Evolutionary conservation across 1,284 basidiomycete species (phyloP), one percentile per base, ranked within the genome.

Genomic region (Vanrija humicola): DNA sequence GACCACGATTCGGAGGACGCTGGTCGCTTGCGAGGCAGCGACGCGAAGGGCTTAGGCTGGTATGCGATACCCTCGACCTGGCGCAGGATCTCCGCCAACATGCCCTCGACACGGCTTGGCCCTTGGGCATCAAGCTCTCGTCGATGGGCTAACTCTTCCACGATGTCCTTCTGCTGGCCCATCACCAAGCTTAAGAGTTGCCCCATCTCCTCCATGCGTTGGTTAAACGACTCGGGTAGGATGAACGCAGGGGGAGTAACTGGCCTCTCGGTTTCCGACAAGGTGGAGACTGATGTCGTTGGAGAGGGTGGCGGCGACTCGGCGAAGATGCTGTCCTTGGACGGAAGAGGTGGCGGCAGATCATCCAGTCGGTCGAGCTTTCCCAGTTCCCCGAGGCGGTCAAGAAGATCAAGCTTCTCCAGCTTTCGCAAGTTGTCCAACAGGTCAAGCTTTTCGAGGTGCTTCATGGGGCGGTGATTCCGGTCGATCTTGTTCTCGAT

Each of bases 401-500:
- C 45, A 25, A 48, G 6, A 26, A 18, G 40, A 21, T 46, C 34
- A 8, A 55, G 38, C 19, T 34, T 25, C 26, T 50, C 52, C 7
- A 50, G 54, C 45, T 47, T 43, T 34, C 42, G 34, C 23, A 55
- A 16, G 8, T 34, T 6, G 21, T 19, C 23, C 14, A 29, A 28
- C 14, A 34, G 18, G n/a, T 42, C n/a, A n/a, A 18, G 39, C 49
- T 54, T 51, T 16, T 48, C 42, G 12, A 58, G 29, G 34, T 14
- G 9, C 38, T 50, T 51, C 16, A 48, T 43, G 4, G 49, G 46
- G 3, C 43, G 48, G 42, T 56, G 66, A 18, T 74, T 64, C 19
- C 60, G 61, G n/a, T 57, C 59, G 10, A 74, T 63, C 43, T 67
- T 68, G 43, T 56, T 50, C 52, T 77, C 74, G 48, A 77, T 75